phyloP scores from a whole-genome alignment of 805 yeast genomes.

The Ogataea salicorniae region DNA sequence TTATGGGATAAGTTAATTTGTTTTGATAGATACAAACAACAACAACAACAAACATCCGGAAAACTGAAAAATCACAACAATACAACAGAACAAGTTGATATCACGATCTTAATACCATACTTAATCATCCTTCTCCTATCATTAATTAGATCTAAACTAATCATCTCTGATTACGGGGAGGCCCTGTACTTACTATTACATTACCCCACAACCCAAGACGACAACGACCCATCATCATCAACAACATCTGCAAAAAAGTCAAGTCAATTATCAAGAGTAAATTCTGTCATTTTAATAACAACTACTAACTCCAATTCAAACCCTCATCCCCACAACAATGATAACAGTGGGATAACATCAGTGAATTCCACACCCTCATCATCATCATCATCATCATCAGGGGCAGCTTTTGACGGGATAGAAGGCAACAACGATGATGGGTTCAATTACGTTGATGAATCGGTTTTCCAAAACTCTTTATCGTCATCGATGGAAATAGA shows the following conservation, averaged over 20 bases:
- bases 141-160: slow-evolving; percentile 37
- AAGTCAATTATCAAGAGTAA: slow-evolving; percentile 1
- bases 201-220: slow-evolving; percentile 33
- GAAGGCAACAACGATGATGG: no score
- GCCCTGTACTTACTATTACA: slow-evolving; percentile 44
- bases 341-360: no score
- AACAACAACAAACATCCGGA: no score
- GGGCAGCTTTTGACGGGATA: no score
- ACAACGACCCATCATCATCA: not conserved
- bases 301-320: no score
- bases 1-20: slow-evolving; percentile 48
- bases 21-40: slow-evolving; percentile 19
- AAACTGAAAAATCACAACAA: no score
- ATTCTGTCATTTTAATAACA: not conserved
- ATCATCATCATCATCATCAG: no score
- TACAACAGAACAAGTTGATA: slow-evolving; percentile 5
- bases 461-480: no score
- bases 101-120: slow-evolving; percentile 36
- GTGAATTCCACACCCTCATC: no score
- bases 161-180: slow-evolving; percentile 48
- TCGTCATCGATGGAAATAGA: no score
- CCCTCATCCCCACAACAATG: no score
- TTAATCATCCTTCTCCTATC: slow-evolving; percentile 39
- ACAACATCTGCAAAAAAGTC: slow-evolving; percentile 12
- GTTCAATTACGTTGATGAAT: no score